A percentile compares a stretch with the other conserved stretches of the same genome.
Evolutionary conservation across 2,329 filamentous ascomycete species (phyloP).

Genomic region (Apiospora kogelbergensis): DNA sequence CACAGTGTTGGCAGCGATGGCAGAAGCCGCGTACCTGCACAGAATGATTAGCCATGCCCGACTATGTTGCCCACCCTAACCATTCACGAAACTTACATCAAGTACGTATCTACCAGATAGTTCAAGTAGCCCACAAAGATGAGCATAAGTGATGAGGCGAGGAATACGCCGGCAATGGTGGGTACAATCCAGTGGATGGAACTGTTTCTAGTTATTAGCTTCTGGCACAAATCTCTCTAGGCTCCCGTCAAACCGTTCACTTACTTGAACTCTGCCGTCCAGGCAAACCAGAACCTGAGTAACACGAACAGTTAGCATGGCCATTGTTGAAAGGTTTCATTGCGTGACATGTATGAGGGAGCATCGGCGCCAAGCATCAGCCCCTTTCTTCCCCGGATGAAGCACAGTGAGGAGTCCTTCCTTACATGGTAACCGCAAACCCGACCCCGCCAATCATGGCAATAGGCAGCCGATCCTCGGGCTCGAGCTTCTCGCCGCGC

Average conservation of each 20-base stretch:
- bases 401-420: too few species aligned
- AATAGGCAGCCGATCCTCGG: constrained; percentile 58
- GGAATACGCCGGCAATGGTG: not conserved
- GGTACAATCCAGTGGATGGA: constrained; percentile 29
- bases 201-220: not conserved
- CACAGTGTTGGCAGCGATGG: constrained; percentile 64
- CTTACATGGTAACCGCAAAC: constrained; percentile 27
- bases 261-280: constrained; percentile 45
- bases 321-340: too few species aligned
- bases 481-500: constrained; percentile 36
- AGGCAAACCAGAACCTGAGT: constrained; percentile 31
- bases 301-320: too few species aligned
- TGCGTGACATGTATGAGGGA: too few species aligned
- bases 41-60: not conserved
- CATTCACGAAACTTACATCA: constrained; percentile 46
- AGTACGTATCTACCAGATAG: constrained; percentile 41
- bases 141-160: constrained; percentile 35
- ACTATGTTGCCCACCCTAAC: not conserved
- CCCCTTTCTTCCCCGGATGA: too few species aligned
- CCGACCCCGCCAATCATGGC: constrained; percentile 50
- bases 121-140: constrained; percentile 54
- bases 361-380: too few species aligned
- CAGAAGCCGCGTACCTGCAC: constrained; percentile 57
- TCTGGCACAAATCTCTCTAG: too few species aligned
- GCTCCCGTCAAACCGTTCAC: too few species aligned